Conservation (phyloP, 2,329 filamentous ascomycete species). For the Ceratocystis colombiana region DNA sequence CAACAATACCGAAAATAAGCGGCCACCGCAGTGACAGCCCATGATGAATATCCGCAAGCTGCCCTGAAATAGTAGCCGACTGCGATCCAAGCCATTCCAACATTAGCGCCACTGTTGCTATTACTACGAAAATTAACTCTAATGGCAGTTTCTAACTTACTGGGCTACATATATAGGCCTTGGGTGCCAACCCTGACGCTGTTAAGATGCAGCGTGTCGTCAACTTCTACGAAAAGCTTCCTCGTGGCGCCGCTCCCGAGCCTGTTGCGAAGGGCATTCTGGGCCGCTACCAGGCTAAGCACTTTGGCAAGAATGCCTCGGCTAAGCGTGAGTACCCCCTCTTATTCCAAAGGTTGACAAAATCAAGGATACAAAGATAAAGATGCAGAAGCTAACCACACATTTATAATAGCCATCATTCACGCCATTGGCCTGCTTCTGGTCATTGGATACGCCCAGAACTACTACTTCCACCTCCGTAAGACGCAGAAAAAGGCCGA, state of each 20-base stretch:
- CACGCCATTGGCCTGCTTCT: slow-evolving; percentile 74
- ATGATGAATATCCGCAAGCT: no score
- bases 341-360: slow-evolving; percentile 32
- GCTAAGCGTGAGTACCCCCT: slow-evolving; percentile 57
- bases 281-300: slow-evolving; percentile 77
- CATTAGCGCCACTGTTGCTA: no score
- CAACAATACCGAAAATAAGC: no score
- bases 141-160: background rate
- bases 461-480: slow-evolving; percentile 99
- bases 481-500: slow-evolving; percentile 35
- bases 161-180: slow-evolving; percentile 50
- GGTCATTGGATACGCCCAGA: slow-evolving; percentile 81
- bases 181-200: slow-evolving; percentile 90
- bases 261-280: slow-evolving; percentile 71
- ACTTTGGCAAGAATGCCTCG: slow-evolving; percentile 92
- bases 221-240: slow-evolving; percentile 97
- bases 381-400: no score
- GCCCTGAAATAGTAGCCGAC: no score
- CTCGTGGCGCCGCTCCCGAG: slow-evolving; percentile 80
- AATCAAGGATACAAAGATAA: background rate
- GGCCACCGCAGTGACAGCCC: no score
- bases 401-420: slow-evolving; percentile 60
- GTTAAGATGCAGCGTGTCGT: slow-evolving; percentile 96
- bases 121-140: background rate
- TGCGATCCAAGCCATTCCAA: no score